Evolutionary conservation across 768 basidiomycete genomes (phyloP), one percentile per base, ranked within the genome.

Genomic region (Boletus rubroflammeus): DNA sequence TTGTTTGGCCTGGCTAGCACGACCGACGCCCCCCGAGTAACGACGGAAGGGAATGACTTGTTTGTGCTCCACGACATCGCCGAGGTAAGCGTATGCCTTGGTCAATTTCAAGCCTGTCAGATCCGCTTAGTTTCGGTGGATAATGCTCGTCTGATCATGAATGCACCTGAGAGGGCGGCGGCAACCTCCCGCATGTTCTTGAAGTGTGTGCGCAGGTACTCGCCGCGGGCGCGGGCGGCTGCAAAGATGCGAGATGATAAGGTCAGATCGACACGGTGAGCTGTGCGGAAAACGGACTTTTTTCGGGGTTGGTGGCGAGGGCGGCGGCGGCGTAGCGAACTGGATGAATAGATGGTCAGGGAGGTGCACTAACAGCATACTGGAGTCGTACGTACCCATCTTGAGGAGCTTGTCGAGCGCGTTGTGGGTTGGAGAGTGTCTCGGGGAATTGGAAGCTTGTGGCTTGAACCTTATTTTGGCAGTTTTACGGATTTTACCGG

Each of bases 131-230:
- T 54, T 42, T 47, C 6, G 21, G 23, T 28, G n/a, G 46, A 43
- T 31, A 9, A 35, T 14, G 29, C 0, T 5, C 25, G 43, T 25
- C 21, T 34, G 21, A 55, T 54, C 36, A 31, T 39, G n/a, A 39
- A 74, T 81, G 67, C 61, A 93, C 94, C 95, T 61, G 86, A 83
- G 60, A 98, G 79, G 62, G 90, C 93, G 61, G 96, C 96, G 48
- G 91, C 95, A 53, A 98, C 97, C 77, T 99, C 97, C 60, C 92
- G 87, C 93, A 97, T 98, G 84, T 98, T 99, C 88, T 99, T 99
- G 86, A 97, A 99, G 80, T 98, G 96, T 45, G 97, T 98, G 67
- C 95, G 91, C 70, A 97, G 85, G 82, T 98, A 94, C 79, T 96
- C 93, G 67, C 94, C 94, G 68, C 90, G 89, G 55, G 95, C 89